Conservation (phyloP, 495 filamentous ascomycete genomes). For the Aspergillus bridgeri region DNA sequence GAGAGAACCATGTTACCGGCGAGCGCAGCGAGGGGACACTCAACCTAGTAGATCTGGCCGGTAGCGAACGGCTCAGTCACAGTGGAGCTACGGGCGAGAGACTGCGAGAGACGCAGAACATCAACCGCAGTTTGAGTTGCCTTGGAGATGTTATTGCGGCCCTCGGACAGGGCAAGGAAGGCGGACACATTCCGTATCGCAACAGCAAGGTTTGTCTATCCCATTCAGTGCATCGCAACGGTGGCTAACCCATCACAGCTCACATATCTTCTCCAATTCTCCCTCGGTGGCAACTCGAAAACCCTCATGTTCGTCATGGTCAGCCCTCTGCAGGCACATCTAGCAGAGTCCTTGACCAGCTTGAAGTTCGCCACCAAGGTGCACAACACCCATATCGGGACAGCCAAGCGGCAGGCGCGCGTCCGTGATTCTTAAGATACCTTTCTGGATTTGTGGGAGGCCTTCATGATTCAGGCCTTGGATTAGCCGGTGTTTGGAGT, state of each 20-base stretch:
- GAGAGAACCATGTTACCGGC: conserved; percentile 74
- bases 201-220: conserved; percentile 75
- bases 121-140: conserved; percentile 90
- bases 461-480: conserved; percentile 13
- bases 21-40: conserved; percentile 88
- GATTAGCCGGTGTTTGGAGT: conserved; percentile 26
- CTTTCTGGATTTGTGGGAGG: conserved; percentile 30
- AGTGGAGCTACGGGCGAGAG: conserved; percentile 78
- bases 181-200: conserved; percentile 85
- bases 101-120: conserved; percentile 92
- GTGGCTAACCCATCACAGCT: conserved; percentile 49
- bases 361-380: conserved; percentile 96
- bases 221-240: background rate
- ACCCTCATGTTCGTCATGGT: conserved; percentile 99
- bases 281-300: conserved; percentile 90
- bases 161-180: conserved; percentile 80
- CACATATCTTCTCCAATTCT: conserved; percentile 93
- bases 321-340: conserved; percentile 84
- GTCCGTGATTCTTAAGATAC: conserved; percentile 45
- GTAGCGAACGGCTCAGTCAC: conserved; percentile 86
- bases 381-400: conserved; percentile 87
- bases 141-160: conserved; percentile 93
- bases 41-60: conserved; percentile 94
- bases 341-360: conserved; percentile 90
- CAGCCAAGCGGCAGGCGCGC: conserved; percentile 73